A percentile compares a stretch with the other conserved stretches of the same genome.
phyloP scores from a whole-genome alignment of 768 basidiomycete species.

The Cyclocybe aegerita region DNA sequence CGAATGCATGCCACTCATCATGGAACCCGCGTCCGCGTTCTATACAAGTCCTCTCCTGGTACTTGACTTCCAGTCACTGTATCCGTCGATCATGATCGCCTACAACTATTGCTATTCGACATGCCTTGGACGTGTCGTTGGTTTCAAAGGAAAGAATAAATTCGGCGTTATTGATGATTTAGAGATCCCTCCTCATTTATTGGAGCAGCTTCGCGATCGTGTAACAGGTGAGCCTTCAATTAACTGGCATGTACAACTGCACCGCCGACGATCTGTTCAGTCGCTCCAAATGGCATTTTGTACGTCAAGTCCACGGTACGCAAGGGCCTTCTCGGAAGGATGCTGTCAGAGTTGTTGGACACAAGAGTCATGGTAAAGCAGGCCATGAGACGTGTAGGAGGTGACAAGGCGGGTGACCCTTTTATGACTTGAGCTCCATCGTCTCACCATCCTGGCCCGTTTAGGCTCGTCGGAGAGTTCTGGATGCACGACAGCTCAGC shows the following conservation, averaged over 20 bases:
- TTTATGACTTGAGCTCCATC: not conserved
- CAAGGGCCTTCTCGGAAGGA: conserved; percentile 82
- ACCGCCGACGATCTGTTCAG: conserved; percentile 35
- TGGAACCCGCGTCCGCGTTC: conserved; percentile 92
- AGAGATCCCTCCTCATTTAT: conserved; percentile 60
- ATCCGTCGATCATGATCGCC: conserved; percentile 98
- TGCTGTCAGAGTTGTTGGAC: conserved; percentile 90
- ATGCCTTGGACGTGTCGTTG: conserved; percentile 83
- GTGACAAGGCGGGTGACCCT: conserved; percentile 63
- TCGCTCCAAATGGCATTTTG: conserved; percentile 94
- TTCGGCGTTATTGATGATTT: conserved; percentile 83
- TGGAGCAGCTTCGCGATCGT: conserved; percentile 72
- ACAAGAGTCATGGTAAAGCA: conserved; percentile 98
- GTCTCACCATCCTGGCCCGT: conserved; percentile 1
- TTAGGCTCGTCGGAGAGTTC: conserved; percentile 70
- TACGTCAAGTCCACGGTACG: conserved; percentile 87
- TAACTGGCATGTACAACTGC: not conserved
- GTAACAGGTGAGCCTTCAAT: conserved; percentile 59
- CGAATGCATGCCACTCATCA: conserved; percentile 92
- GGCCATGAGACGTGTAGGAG: conserved; percentile 81
- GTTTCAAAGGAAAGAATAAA: conserved; percentile 87
- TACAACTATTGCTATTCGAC: conserved; percentile 98
- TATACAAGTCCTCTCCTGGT: conserved; percentile 93
- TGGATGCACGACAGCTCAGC: conserved; percentile 90
- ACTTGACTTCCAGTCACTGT: conserved; percentile 94